phyloP scores from a whole-genome alignment of 257 asterid genomes.

The Solanum piurae region DNA sequence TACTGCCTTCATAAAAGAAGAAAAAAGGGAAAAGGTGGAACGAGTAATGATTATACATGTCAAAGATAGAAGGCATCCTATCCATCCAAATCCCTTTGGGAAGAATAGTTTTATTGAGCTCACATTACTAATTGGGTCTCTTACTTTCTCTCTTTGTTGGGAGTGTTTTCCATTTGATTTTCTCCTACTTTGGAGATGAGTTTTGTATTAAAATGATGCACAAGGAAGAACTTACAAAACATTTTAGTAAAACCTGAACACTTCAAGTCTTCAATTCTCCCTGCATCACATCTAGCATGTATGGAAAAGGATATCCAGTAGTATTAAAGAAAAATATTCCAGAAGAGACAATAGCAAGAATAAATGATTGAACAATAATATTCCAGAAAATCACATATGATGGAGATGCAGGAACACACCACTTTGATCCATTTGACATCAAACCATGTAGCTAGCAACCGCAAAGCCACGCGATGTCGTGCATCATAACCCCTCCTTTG shows the following conservation, averaged over 20 bases:
- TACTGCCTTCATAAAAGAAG: background rate
- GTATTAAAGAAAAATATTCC: background rate
- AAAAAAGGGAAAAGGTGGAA: background rate
- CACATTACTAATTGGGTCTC: background rate
- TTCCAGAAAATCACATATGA: background rate
- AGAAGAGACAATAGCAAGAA: background rate
- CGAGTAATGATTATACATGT: background rate
- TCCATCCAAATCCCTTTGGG: background rate
- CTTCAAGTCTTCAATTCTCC: background rate
- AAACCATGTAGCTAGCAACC: constrained; percentile 81
- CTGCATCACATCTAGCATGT: background rate
- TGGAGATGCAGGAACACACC: constrained; percentile 28
- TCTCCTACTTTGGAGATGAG: background rate
- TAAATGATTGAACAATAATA: background rate
- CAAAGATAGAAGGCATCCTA: background rate
- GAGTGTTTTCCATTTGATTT: background rate
- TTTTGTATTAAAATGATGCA: background rate
- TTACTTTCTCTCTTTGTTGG: background rate
- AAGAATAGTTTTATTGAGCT: background rate
- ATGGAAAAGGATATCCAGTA: background rate
- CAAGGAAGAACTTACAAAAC: background rate
- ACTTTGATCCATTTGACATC: constrained; percentile 70
- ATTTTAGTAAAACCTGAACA: background rate
- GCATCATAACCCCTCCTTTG: constrained; percentile 77
- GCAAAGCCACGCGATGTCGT: constrained; percentile 71